Evolutionary conservation across 148 eudicot species (phyloP), one percentile per base, ranked within the genome.

Genomic region (Diospyros lotus): DNA sequence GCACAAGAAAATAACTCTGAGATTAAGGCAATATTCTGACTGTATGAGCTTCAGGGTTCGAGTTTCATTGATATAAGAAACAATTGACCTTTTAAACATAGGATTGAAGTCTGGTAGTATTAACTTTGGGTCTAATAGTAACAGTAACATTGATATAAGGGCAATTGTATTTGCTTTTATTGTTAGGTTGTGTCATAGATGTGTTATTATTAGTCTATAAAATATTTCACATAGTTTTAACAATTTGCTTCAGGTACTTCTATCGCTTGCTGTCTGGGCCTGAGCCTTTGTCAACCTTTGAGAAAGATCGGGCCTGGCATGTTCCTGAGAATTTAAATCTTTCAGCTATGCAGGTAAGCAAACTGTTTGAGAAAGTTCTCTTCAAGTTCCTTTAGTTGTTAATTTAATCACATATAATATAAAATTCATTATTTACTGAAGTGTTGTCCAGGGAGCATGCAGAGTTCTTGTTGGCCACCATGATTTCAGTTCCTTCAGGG

Each of bases 401-500:
- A 41, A 46, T 42, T 80, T 61, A 18, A 60, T 66, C 61, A 58
- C 15, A 60, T 55, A 39, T n/a, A 51, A 38, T 66, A 42, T 50
- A 43, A 42, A 60, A 48, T 63, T 28, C 42, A 56, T 53, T 10
- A 6, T 72, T 75, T 53, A 6, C 59, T n/a, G 28, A 40, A 38
- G 13, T 69, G 10, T 54, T 75, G 40, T 50, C 58, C 83, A 95
- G 99, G 89, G 85, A 82, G 99, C 98, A 58, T 95, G 99, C 80
- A 82, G 82, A 69, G 81, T 95, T 78, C 93, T 95, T 82, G 87
- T 66, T 75, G 99, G 99, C 58, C 79, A 65, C 13, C 99, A 95
- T 80, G 99, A 95, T 84, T 95, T 95, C 87, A 93, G 97, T 78
- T 95, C 99, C 69, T 93, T 95, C 78, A 86, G 99, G 76, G 97